These are phyloP conservation scores for Ophiosphaerella narmari DNA, from an alignment of 2,329 filamentous ascomycete species.

Conservation along the genomic window DNA sequence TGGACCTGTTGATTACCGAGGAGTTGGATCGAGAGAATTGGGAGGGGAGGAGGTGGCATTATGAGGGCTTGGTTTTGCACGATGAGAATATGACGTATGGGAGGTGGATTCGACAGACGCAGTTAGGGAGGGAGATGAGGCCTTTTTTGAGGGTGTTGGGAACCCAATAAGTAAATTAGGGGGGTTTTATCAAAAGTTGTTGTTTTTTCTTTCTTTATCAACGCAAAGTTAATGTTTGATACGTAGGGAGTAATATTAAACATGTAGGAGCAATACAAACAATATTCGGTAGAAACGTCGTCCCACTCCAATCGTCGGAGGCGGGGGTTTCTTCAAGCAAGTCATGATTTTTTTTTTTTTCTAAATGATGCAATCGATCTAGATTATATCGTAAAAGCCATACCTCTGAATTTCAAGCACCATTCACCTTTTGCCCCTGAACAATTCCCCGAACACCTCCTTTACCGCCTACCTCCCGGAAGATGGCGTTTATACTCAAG, in stretches of 20 bases:
- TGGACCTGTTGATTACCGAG: conserved; percentile 45
- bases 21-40: conserved; percentile 48
- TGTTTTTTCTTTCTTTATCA: too few relatives aligned
- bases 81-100: conserved; percentile 22
- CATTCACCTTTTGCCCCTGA: conserved; percentile 35
- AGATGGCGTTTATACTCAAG: conserved; percentile 77
- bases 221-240: too few relatives aligned
- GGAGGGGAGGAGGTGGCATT: conserved; percentile 41
- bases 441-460: conserved; percentile 60
- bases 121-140: conserved; percentile 28
- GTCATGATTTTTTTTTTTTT: too few relatives aligned
- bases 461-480: conserved; percentile 85
- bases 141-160: conserved; percentile 25
- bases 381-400: too few relatives aligned
- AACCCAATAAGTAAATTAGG: conserved; percentile 12
- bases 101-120: conserved; percentile 25
- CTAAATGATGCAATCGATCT: too few relatives aligned
- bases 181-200: too few relatives aligned
- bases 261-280: too few relatives aligned
- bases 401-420: conserved; percentile 19
- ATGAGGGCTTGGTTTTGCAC: conserved; percentile 16
- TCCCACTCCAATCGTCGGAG: not conserved
- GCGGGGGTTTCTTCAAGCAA: too few relatives aligned
- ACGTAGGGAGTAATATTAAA: too few relatives aligned
- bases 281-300: too few relatives aligned